Conservation (phyloP, 228 moss, liverwort and hornwort genomes). For the Sphagnum magellanicum region DNA sequence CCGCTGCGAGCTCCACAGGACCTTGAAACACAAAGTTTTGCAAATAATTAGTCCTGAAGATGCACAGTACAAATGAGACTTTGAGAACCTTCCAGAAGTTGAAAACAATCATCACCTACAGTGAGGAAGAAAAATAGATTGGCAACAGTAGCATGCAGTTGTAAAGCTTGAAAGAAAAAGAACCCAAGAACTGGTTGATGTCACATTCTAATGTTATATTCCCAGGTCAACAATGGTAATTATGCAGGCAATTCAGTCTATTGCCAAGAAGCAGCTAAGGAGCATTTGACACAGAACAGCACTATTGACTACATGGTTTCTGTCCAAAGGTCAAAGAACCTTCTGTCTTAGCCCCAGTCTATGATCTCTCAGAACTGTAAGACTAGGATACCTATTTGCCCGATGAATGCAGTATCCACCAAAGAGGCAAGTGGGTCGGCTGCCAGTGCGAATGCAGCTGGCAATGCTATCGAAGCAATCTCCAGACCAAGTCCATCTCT, state of each 20-base stretch:
- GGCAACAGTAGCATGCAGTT: not conserved
- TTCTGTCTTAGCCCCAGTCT: too few relatives aligned
- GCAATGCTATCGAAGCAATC: slow-evolving; percentile 39
- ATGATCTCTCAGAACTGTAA: not conserved
- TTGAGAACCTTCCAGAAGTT: too few relatives aligned
- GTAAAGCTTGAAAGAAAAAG: not conserved
- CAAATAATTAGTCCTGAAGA: not conserved
- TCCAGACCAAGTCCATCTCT: slow-evolving; percentile 47
- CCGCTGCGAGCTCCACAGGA: slow-evolving; percentile 67
- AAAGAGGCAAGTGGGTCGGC: slow-evolving; percentile 61
- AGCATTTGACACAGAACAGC: too few relatives aligned
- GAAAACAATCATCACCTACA: not conserved
- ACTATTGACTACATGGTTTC: not conserved
- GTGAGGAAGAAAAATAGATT: not conserved
- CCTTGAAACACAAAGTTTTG: slow-evolving; percentile 19
- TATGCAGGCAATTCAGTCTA: too few relatives aligned
- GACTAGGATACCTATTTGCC: slow-evolving; percentile 40
- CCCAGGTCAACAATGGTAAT: too few relatives aligned
- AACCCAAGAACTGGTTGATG: too few relatives aligned
- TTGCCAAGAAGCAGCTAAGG: too few relatives aligned
- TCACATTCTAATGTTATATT: too few relatives aligned
- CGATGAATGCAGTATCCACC: slow-evolving; percentile 60
- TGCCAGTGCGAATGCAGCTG: slow-evolving; percentile 50
- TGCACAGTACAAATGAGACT: too few relatives aligned
- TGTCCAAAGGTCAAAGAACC: not conserved